Conservation (phyloP, 2,329 filamentous ascomycete genomes). For the Trichoderma koningii region DNA sequence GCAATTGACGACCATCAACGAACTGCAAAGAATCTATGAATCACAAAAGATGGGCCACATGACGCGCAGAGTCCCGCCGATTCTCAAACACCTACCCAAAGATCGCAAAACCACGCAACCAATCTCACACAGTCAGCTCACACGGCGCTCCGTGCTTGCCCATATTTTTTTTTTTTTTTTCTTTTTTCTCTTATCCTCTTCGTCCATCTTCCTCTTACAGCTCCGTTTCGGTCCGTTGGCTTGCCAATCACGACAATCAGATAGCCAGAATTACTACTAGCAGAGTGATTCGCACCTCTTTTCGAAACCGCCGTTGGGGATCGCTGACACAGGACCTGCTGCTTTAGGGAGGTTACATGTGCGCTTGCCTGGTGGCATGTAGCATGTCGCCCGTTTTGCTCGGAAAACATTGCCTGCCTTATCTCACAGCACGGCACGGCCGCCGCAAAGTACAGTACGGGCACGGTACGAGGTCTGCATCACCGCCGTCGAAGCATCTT, state of each 20-base stretch:
- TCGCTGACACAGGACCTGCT: conserved; percentile 15
- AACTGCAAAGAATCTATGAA: neutral
- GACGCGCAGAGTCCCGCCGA: too few relatives aligned
- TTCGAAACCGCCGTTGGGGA: conserved; percentile 22
- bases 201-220: too few relatives aligned
- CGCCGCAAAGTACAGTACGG: too few relatives aligned
- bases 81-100: too few relatives aligned
- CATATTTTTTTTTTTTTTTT: too few relatives aligned
- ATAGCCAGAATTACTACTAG: neutral
- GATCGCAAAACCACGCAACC: neutral
- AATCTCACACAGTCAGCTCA: neutral
- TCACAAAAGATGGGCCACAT: neutral
- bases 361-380: neutral
- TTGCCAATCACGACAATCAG: conserved; percentile 16
- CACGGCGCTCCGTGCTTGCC: conserved; percentile 3
- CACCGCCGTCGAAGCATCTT: neutral
- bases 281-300: neutral
- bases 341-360: conserved; percentile 26
- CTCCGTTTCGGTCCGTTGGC: conserved; percentile 20
- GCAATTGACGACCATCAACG: neutral
- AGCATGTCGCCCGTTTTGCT: neutral
- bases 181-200: too few relatives aligned
- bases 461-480: too few relatives aligned
- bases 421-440: too few relatives aligned
- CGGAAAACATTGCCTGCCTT: neutral